These are phyloP conservation scores for Beauveria scarabaeidicola DNA, from an alignment of 2,329 filamentous ascomycete genomes.

Conservation along the genomic window DNA sequence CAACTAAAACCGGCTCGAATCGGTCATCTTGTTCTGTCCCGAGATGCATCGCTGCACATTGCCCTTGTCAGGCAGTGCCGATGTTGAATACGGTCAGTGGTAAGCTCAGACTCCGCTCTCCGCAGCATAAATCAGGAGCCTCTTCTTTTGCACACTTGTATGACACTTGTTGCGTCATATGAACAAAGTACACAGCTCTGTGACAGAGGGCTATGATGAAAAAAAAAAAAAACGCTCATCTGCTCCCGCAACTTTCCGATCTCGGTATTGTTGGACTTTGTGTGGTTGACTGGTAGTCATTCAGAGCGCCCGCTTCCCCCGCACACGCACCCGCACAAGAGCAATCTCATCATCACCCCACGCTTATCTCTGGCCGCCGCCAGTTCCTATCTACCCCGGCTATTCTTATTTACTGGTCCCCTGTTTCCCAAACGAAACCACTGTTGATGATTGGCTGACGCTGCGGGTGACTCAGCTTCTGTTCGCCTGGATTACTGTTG, in stretches of 20 bases:
- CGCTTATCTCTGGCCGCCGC: constrained; percentile 1
- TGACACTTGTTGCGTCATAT: neutral
- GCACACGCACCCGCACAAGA: neutral
- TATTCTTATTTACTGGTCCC: constrained; percentile 10
- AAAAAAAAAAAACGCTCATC: neutral
- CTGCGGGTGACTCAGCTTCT: neutral
- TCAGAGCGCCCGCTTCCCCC: neutral
- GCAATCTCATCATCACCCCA: constrained; percentile 3
- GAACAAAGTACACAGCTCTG: neutral
- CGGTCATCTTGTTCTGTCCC: neutral
- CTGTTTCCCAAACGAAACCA: neutral
- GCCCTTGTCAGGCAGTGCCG: neutral
- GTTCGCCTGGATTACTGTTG: neutral
- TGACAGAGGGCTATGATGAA: neutral
- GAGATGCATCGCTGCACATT: neutral
- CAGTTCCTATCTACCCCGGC: constrained; percentile 6
- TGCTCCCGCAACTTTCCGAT: constrained; percentile 11
- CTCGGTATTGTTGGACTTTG: neutral
- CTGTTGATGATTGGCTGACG: neutral
- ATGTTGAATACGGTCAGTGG: neutral
- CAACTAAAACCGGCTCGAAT: neutral
- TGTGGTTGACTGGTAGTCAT: neutral
- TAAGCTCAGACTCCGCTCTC: neutral
- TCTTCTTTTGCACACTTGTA: neutral
- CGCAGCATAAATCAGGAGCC: neutral